Evolutionary conservation across 306 rosid species (phyloP).

Genomic region (Pyrus bretschneideri): DNA sequence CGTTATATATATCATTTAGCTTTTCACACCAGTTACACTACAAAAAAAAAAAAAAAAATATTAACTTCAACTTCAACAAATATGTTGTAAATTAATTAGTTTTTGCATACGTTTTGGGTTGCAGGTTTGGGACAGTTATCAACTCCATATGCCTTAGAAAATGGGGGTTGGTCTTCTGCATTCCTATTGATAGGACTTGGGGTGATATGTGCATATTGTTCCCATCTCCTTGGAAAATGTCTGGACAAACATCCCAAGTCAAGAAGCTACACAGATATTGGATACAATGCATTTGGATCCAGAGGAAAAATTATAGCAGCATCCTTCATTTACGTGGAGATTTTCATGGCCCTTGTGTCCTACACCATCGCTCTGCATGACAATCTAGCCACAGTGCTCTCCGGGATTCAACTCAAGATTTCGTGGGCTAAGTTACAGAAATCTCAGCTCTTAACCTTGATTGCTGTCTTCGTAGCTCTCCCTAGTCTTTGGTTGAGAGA

Average conservation of each 20-base stretch:
- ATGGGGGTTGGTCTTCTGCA: constrained; percentile 56
- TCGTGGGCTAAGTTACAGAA: constrained; percentile 26
- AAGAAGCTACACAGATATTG: constrained; percentile 52
- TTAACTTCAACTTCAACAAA: not conserved
- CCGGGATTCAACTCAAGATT: constrained; percentile 27
- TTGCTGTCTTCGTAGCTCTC: constrained; percentile 47
- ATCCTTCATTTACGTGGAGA: constrained; percentile 47
- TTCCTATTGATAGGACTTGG: constrained; percentile 51
- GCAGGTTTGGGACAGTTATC: constrained; percentile 78
- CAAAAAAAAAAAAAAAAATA: too few species aligned
- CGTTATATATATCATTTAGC: too few species aligned
- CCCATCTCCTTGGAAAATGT: constrained; percentile 56
- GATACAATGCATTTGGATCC: constrained; percentile 55
- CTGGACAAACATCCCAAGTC: constrained; percentile 47
- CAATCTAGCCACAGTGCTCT: constrained; percentile 39
- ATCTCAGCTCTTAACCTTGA: constrained; percentile 39
- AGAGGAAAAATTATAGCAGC: constrained; percentile 47
- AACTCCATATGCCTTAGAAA: constrained; percentile 59
- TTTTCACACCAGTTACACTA: too few species aligned
- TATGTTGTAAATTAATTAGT: not conserved
- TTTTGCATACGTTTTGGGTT: not conserved
- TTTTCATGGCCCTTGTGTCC: constrained; percentile 74
- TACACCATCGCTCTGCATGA: constrained; percentile 79
- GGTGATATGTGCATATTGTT: constrained; percentile 36
- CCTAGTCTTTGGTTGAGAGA: constrained; percentile 68